Conservation (phyloP, 2,329 filamentous ascomycete species). For the Claviceps sp. region DNA sequence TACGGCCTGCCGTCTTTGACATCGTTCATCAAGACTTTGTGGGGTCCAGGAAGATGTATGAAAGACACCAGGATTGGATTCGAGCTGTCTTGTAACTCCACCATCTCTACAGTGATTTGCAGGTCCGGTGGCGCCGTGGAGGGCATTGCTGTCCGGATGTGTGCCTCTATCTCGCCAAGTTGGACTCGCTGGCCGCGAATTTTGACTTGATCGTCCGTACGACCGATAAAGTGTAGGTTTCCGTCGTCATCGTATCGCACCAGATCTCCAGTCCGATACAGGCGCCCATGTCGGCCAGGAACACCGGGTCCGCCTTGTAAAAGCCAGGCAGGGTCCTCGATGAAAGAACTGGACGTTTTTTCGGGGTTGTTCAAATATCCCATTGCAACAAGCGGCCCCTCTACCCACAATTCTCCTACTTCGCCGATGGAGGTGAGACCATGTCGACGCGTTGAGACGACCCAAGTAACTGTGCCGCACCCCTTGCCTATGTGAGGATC, state of each 20-base stretch:
- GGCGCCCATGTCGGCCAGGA: neutral
- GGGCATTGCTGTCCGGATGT: neutral
- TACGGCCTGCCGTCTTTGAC: no score
- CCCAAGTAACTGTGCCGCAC: neutral
- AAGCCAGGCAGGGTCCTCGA: neutral
- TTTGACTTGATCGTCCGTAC: slow-evolving; percentile 13
- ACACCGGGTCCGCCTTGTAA: neutral
- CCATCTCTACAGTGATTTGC: neutral
- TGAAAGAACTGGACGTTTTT: neutral
- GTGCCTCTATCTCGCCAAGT: slow-evolving; percentile 9
- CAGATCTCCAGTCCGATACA: slow-evolving; percentile 13
- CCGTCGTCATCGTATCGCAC: slow-evolving; percentile 9
- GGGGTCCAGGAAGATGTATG: no score
- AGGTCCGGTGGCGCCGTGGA: neutral
- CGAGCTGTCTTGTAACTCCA: no score
- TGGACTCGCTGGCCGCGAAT: slow-evolving; percentile 15
- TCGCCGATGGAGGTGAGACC: neutral
- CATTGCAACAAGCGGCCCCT: neutral
- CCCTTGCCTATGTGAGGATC: neutral
- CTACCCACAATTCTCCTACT: slow-evolving; percentile 2
- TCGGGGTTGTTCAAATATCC: slow-evolving; percentile 1
- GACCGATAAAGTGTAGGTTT: slow-evolving; percentile 13
- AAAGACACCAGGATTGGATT: no score
- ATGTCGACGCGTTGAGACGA: neutral
- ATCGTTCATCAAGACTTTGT: no score